Percentiles rank a stretch among this genome's conserved stretches.
Evolutionary conservation across 768 basidiomycete species (phyloP).

Genomic region (Serendipita sp.): DNA sequence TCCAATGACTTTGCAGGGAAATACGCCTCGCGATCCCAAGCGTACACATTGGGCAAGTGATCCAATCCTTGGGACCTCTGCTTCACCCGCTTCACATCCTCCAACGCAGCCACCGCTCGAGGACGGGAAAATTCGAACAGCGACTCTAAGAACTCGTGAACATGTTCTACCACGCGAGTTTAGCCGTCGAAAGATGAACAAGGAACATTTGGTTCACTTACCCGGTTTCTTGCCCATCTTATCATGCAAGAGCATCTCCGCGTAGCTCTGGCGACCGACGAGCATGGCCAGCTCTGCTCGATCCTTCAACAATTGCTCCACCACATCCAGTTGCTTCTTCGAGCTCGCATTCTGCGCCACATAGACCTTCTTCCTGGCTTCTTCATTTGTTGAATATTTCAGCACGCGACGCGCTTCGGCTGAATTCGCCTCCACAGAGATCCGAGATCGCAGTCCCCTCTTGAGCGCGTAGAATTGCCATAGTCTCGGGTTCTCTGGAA

Average conservation of each 20-base stretch:
- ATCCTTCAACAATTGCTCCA: slow-evolving; percentile 61
- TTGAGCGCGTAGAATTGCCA: background rate
- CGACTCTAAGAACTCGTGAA: slow-evolving; percentile 68
- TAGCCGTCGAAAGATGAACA: background rate
- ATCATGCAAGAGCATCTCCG: slow-evolving; percentile 72
- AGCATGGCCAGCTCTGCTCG: slow-evolving; percentile 72
- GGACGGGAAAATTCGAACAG: slow-evolving; percentile 68
- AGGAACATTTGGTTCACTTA: slow-evolving; percentile 26
- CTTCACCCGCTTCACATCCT: slow-evolving; percentile 51
- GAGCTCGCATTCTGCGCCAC: slow-evolving; percentile 68
- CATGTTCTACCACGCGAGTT: slow-evolving; percentile 44
- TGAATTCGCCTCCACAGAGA: slow-evolving; percentile 66
- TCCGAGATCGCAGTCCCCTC: background rate
- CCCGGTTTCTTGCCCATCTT: slow-evolving; percentile 97
- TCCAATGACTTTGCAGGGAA: slow-evolving; percentile 54
- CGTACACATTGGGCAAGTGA: slow-evolving; percentile 52
- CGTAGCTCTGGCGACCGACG: slow-evolving; percentile 76
- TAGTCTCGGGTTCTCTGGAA: background rate
- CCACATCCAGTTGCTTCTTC: slow-evolving; percentile 51
- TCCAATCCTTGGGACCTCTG: slow-evolving; percentile 39
- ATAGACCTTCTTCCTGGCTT: slow-evolving; percentile 67
- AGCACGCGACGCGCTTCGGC: slow-evolving; percentile 89
- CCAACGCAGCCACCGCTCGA: slow-evolving; percentile 58
- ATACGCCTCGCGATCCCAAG: slow-evolving; percentile 98
- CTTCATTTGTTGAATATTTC: slow-evolving; percentile 73